A percentile compares a stretch with the other conserved stretches of the same genome.
Conservation (phyloP, 495 filamentous ascomycete genomes). For the Beverwykella pulmonaria region DNA sequence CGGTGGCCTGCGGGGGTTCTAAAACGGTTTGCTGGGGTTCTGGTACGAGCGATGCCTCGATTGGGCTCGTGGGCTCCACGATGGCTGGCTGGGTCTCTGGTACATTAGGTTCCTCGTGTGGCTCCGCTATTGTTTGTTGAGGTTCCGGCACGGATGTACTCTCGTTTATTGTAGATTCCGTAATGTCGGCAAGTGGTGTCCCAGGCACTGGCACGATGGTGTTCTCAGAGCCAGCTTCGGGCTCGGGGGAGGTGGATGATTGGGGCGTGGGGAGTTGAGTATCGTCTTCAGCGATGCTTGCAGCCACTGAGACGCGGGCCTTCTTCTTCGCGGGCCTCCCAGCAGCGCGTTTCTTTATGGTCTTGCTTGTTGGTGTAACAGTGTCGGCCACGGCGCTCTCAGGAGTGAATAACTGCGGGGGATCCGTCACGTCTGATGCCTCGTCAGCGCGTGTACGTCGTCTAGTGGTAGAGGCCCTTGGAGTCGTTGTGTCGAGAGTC, state of each 20-base stretch:
- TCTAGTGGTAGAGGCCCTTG: conserved; percentile 40
- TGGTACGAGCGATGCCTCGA: not conserved
- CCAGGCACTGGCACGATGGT: conserved; percentile 35
- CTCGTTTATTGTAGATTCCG: conserved; percentile 68
- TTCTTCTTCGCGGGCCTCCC: conserved; percentile 59
- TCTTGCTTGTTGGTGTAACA: conserved; percentile 65
- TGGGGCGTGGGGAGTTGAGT: conserved; percentile 57
- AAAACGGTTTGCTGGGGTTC: conserved; percentile 8
- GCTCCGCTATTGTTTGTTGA: not conserved
- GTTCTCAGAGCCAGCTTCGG: not conserved
- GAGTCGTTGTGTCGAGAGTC: conserved; percentile 58
- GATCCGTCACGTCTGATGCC: conserved; percentile 56
- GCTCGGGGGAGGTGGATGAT: conserved; percentile 48
- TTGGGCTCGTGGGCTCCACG: not conserved
- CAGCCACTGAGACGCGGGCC: conserved; percentile 48
- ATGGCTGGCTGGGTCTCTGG: not conserved
- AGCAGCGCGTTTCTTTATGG: conserved; percentile 70
- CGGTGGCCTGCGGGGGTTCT: conserved; percentile 6
- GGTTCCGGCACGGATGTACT: conserved; percentile 42
- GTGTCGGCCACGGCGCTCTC: conserved; percentile 55
- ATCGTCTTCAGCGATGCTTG: conserved; percentile 39
- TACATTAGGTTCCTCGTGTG: not conserved
- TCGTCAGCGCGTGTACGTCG: conserved; percentile 37
- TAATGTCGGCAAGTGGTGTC: conserved; percentile 78
- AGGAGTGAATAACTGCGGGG: conserved; percentile 62